phyloP scores from a whole-genome alignment of 2,329 filamentous ascomycete genomes.

The Orbilia javanica region DNA sequence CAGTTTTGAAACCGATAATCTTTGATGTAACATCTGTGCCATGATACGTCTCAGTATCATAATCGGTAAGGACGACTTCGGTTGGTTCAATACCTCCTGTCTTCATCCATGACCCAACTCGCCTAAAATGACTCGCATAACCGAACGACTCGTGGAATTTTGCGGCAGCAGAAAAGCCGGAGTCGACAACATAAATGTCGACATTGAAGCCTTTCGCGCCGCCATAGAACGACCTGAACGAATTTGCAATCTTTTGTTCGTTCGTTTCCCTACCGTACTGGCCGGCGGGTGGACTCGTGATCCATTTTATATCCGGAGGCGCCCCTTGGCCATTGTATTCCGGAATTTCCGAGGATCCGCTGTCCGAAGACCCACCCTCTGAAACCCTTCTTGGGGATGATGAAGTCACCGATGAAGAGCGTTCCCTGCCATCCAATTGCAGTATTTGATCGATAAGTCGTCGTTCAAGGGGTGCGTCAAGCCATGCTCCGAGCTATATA shows the following conservation, averaged over 20 bases:
- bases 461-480: background rate
- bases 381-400: too few species aligned
- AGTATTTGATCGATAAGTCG: background rate
- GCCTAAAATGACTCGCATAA: background rate
- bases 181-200: conserved; percentile 43
- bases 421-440: background rate
- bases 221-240: background rate
- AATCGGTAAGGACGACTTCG: background rate
- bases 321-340: too few species aligned
- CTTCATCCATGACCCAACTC: conserved; percentile 21
- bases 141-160: conserved; percentile 4
- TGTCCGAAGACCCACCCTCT: background rate
- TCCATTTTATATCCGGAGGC: background rate
- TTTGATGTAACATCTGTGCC: conserved; percentile 15
- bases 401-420: background rate
- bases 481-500: conserved; percentile 3
- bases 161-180: conserved; percentile 1
- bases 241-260: too few species aligned
- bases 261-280: background rate
- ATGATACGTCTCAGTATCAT: background rate
- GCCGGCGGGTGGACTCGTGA: background rate
- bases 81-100: background rate
- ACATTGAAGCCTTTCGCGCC: conserved; percentile 13
- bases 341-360: too few species aligned
- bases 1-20: conserved; percentile 26